Base-by-base conservation (phyloP, 148 eudicot genomes). In the Pouteria glomerata region DNA sequence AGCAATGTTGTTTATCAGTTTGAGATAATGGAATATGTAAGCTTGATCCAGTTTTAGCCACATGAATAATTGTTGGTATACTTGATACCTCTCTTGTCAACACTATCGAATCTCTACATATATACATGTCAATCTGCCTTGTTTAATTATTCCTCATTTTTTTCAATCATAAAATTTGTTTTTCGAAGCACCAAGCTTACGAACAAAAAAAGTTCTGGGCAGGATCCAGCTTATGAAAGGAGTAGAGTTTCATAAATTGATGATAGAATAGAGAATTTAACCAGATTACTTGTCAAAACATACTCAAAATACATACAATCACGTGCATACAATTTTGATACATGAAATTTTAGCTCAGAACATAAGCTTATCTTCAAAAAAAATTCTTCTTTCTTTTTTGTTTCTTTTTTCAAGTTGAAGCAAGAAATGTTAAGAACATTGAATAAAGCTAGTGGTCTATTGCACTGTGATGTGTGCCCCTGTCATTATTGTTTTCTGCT, bases 11-110 rank as follows among this genome's bases (percentile, higher is more conserved):
- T 95, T 45, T 91, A 73, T 70, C 97, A 95, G 80, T 95, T 89
- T 78, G 99, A 95, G 78, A 91, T 87, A 6, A 95, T 95, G 99
- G 99, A 95, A 95, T 95, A 91, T 85, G 99, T 95, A 85, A 89
- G 93, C 44, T 50, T 77, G 57, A 37, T 73, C 50, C 33, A 51
- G 37, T 42, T 66, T 65, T 52, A 48, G 30, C n/a, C n/a, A 35
- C 51, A 29, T 55, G 45, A 27, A 24, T 59, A 68, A 44, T 13
- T 68, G 47, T 72, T 45, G 57, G 8, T 55, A 44, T 29, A 23
- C 42, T 53, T 58, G 31, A 66, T 58, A 35, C 45, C 44, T 2
- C 34, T 52, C 2, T 48, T 16, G n/a, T 33, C 16, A 21, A 48
- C 8, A 27, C 69, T 26, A 14, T 1, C 16, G 4, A 16, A 66